Evolutionary conservation across 495 filamentous ascomycete species (phyloP).

Genomic region (Aspergillus haitiensis): DNA sequence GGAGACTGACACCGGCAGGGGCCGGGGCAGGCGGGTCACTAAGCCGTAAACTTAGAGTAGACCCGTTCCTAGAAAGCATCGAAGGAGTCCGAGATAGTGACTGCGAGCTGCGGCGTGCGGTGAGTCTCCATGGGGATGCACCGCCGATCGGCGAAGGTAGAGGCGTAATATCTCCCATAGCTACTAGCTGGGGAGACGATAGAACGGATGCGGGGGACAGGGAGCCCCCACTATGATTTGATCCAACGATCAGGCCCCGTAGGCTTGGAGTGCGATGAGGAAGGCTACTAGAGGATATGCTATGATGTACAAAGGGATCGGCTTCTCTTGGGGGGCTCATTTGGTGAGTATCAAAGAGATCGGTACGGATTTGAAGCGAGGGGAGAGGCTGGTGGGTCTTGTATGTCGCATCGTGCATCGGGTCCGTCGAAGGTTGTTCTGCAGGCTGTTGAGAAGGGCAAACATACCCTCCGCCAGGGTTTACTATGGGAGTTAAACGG

Average conservation of each 20-base stretch:
- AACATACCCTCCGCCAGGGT: constrained; percentile 16
- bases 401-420: constrained; percentile 17
- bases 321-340: constrained; percentile 35
- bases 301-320: constrained; percentile 39
- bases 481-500: constrained; percentile 18
- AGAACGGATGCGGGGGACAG: constrained; percentile 59
- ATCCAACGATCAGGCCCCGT: constrained; percentile 43
- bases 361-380: constrained; percentile 46
- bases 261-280: constrained; percentile 52
- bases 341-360: constrained; percentile 31
- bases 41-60: constrained; percentile 37
- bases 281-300: constrained; percentile 46
- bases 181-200: constrained; percentile 72
- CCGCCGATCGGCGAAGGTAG: constrained; percentile 83
- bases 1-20: constrained; percentile 10
- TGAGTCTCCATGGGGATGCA: constrained; percentile 63
- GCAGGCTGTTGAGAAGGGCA: constrained; percentile 13
- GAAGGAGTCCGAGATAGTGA: constrained; percentile 47
- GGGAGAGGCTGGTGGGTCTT: constrained; percentile 28
- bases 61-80: constrained; percentile 37
- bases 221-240: constrained; percentile 51
- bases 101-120: constrained; percentile 45
- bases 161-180: constrained; percentile 88
- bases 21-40: constrained; percentile 44
- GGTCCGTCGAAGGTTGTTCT: constrained; percentile 6